Percentiles rank a stretch among this genome's conserved stretches.
These are phyloP conservation scores for Colletotrichum sansevieriae DNA, from an alignment of 2,329 filamentous ascomycete species.

Conservation along the genomic window DNA sequence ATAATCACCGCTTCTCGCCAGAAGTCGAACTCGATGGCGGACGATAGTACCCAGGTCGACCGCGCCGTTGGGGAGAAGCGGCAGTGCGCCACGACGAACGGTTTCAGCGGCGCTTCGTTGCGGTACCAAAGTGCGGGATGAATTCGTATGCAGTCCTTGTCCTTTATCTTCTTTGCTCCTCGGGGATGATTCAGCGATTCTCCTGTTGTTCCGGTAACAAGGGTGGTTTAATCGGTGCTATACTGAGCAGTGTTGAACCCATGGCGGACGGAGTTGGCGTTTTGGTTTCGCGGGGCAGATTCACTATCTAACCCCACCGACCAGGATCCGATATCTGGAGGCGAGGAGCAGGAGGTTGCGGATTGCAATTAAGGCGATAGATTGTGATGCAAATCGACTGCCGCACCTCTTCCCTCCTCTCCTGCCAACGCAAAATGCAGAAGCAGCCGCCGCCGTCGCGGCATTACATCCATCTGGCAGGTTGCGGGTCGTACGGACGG, in stretches of 20 bases:
- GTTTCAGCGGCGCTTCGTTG: conserved; percentile 7
- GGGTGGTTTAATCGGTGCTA: not conserved
- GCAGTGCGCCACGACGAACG: conserved; percentile 20
- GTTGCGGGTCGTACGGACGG: conserved; percentile 37
- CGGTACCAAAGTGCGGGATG: not conserved
- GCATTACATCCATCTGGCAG: conserved; percentile 24
- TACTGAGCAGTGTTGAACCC: not conserved
- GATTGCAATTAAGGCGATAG: conserved; percentile 15
- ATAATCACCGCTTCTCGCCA: conserved; percentile 16
- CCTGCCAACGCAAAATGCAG: conserved; percentile 44
- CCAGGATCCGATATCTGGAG: conserved; percentile 35
- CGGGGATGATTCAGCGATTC: not conserved
- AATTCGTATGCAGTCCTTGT: not conserved
- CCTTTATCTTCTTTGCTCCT: not conserved
- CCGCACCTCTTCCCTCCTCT: conserved; percentile 30
- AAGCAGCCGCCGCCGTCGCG: conserved; percentile 25
- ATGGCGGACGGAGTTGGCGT: not conserved
- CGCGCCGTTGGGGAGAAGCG: conserved; percentile 9
- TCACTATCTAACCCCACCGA: conserved; percentile 25
- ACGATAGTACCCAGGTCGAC: conserved; percentile 25
- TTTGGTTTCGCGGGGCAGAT: conserved; percentile 37
- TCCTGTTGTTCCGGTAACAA: not conserved
- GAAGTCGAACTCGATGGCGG: conserved; percentile 2
- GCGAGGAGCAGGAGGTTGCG: conserved; percentile 22
- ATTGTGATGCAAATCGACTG: conserved; percentile 31